Conservation (phyloP, 2,329 filamentous ascomycete genomes). For the Magnaporthiopsis incrustans region DNA sequence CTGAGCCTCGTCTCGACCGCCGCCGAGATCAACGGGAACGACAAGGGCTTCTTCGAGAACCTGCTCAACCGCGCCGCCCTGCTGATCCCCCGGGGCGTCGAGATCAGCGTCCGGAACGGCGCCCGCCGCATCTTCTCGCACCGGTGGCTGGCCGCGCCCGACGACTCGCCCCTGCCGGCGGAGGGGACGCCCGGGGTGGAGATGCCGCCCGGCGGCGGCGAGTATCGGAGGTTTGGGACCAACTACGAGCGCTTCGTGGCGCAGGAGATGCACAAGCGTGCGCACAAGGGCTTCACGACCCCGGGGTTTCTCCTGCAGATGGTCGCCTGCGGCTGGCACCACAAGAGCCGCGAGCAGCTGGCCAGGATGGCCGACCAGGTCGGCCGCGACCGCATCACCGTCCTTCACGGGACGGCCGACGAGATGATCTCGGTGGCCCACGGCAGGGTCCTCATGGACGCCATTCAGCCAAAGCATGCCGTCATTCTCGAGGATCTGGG, state of each 20-base stretch:
- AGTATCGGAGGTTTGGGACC: constrained; percentile 51
- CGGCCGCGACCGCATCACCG: constrained; percentile 64
- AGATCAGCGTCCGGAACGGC: constrained; percentile 56
- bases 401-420: constrained; percentile 70
- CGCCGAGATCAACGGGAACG: constrained; percentile 53
- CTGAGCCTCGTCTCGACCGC: constrained; percentile 56
- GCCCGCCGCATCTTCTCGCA: constrained; percentile 59
- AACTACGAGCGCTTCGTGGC: constrained; percentile 65
- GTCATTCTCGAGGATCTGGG: constrained; percentile 63
- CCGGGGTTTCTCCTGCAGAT: constrained; percentile 70
- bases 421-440: constrained; percentile 70
- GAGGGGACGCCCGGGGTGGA: constrained; percentile 14
- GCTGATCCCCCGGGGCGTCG: constrained; percentile 62
- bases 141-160: constrained; percentile 54
- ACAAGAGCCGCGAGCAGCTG: constrained; percentile 63
- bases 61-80: constrained; percentile 47
- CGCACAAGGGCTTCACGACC: constrained; percentile 51
- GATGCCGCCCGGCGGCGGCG: constrained; percentile 3
- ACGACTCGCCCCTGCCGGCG: constrained; percentile 43
- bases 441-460: constrained; percentile 58
- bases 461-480: constrained; percentile 52
- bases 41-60: constrained; percentile 56
- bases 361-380: constrained; percentile 57
- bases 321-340: constrained; percentile 71
- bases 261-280: constrained; percentile 66